Percentiles rank a stretch among this genome's conserved stretches.
Evolutionary conservation across 345 rosid genomes (phyloP).

Genomic region (Syzygium jambos): DNA sequence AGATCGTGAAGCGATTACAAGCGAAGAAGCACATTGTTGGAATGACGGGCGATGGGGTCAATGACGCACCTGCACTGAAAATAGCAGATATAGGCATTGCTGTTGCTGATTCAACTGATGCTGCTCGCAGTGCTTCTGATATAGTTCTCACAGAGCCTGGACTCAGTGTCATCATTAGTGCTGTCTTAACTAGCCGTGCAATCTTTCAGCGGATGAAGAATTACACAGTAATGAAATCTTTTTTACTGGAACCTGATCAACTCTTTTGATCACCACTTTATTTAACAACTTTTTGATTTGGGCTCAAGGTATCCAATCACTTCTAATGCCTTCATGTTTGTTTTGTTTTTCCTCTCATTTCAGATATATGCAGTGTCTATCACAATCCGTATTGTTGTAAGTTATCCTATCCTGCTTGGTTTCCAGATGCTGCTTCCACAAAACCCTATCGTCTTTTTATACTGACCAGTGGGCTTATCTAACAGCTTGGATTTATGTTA

Average conservation of each 20-base stretch:
- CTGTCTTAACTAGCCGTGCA: slow-evolving; percentile 89
- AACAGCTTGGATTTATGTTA: slow-evolving; percentile 67
- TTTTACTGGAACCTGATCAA: neutral
- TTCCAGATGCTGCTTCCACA: neutral
- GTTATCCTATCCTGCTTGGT: slow-evolving; percentile 1
- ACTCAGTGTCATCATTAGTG: slow-evolving; percentile 82
- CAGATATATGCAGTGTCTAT: slow-evolving; percentile 86
- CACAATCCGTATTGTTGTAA: slow-evolving; percentile 81
- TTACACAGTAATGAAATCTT: slow-evolving; percentile 43
- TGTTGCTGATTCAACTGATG: slow-evolving; percentile 92
- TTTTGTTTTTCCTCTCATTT: neutral
- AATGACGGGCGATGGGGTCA: slow-evolving; percentile 96
- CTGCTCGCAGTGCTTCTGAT: slow-evolving; percentile 86
- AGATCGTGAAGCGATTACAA: slow-evolving; percentile 76
- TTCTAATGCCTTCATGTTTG: neutral
- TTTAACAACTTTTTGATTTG: neutral
- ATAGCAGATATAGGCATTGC: slow-evolving; percentile 90
- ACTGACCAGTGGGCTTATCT: neutral
- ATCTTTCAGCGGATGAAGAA: slow-evolving; percentile 94
- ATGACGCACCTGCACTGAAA: slow-evolving; percentile 88
- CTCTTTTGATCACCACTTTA: neutral
- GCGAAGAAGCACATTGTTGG: slow-evolving; percentile 78
- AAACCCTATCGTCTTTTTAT: neutral
- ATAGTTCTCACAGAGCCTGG: slow-evolving; percentile 94
- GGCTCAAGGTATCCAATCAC: neutral